Evolutionary conservation across 805 yeast genomes (phyloP), one percentile per base, ranked within the genome.

Genomic region (Saturnispora bothae): DNA sequence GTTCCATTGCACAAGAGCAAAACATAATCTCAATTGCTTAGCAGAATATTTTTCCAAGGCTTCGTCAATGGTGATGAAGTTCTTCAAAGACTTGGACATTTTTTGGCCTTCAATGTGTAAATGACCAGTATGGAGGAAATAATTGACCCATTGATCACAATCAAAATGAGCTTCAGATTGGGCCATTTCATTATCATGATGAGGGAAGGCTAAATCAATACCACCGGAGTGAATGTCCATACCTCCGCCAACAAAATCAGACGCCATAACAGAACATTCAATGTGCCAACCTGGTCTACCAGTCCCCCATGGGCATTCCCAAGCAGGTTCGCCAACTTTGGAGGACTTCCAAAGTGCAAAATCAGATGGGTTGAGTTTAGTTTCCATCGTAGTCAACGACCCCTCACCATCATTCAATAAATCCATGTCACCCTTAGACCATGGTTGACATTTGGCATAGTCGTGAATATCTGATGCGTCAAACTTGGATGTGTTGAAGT

Each of bases 221-320:
- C 98, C 98, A 42, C 98, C 98, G 14, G 95, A 78, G 57, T 92
- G 98, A 48, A 92, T 84, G 60, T 92, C 98, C 71, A 92, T 82
- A 42, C 69, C 68, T 16, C 72, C 61, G 4, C 97, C 97, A 28
- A 83, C 69, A 33, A 88, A 71, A 48, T 86, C 94, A 37, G 86
- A 72, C 2, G 97, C 97, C 98, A 92, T 92, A 16, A 92, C 98
- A 7, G 96, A 86, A 70, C 98, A 92, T 63, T 92, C 98, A 58
- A 92, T 92, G 59, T 92, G 98, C 98, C 98, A 92, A 4, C 98
- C 98, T 12, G 98, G 98, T 59, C 98, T 79, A 38, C 98, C 98
- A 42, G 68, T 68, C 19, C 98, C 98, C 97, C 97, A 92, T 20
- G 89, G 88, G 2, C 96, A 84, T 5, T 69, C 73, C 97, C 97